Base-by-base conservation (phyloP, 805 yeast species). In the Zygosaccharomyces gambellarensis region DNA sequence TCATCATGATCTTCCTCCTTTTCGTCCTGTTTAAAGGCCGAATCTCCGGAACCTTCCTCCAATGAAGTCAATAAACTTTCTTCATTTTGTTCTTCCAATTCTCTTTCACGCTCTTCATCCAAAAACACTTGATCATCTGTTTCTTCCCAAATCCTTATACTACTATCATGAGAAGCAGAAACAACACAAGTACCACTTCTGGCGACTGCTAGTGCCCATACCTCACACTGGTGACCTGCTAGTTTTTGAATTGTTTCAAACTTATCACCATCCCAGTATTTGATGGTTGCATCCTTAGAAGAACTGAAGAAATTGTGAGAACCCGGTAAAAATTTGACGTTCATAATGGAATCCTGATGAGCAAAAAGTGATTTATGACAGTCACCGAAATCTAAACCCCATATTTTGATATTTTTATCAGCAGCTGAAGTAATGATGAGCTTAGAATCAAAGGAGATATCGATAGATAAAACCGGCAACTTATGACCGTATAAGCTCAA, bases 341-440 rank as follows among this genome's bases (percentile, higher is more conserved):
- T 77, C 96, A 92, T 88, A 51, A 94, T 87, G 3, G 96, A 85
- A 67, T 94, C 99, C 62, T 90, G 96, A 66, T 94, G 99, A 9
- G 95, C 99, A 67, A 94, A 94, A 25, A 94, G 81, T 1, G 98
- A 92, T 65, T 85, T 86, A 69, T 94, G 99, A 74, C 99, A 94
- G 69, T 94, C 99, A 70, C 99, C 99, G 69, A 94, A 94, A 67
- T 94, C 99, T 50, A 94, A 73, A 45, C 99, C 99, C 99, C 99
- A 94, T 50, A 94, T 86, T 70, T 95, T 90, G 64, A 94, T 87
- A 68, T 94, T 94, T 69, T 94, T 94, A 70, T 94, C 99, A 0
- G 99, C 99, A 1, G 97, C 89, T 3, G 97, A 87, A 0, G 98
- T 88, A 47, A 92, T 82, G 53, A 94, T 78, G 58, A 94, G 67